These are phyloP conservation scores for Calycina herbarum DNA, from an alignment of 2,329 filamentous ascomycete species.

Conservation along the genomic window DNA sequence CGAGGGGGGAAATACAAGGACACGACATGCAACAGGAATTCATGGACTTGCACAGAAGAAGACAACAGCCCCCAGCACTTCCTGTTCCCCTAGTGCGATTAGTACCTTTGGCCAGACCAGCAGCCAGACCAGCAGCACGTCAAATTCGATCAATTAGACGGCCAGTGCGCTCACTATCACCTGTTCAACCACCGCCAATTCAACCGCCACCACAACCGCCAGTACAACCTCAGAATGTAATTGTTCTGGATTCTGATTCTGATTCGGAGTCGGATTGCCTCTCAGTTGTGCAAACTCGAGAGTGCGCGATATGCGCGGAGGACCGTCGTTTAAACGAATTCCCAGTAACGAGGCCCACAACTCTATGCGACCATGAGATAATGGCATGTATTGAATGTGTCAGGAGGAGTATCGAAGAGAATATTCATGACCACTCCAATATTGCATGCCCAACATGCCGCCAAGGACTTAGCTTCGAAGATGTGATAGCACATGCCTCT, in stretches of 20 bases:
- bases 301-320: background rate
- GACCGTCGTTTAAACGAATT: background rate
- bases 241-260: background rate
- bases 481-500: slow-evolving; percentile 48
- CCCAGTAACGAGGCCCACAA: background rate
- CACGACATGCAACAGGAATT: background rate
- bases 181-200: too few relatives aligned
- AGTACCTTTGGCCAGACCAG: too few relatives aligned
- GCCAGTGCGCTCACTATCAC: too few relatives aligned
- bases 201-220: background rate
- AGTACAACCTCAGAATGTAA: background rate
- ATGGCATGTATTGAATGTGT: slow-evolving; percentile 20
- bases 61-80: background rate
- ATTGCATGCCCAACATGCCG: slow-evolving; percentile 55
- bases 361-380: background rate
- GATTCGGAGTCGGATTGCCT: background rate
- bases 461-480: slow-evolving; percentile 43
- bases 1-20: background rate
- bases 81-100: too few relatives aligned
- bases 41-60: background rate
- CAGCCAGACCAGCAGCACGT: too few relatives aligned
- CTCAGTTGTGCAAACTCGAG: background rate
- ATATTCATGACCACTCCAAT: slow-evolving; percentile 35
- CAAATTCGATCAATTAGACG: too few relatives aligned
- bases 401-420: slow-evolving; percentile 11